Evolutionary conservation across 257 asterid species (phyloP).

Genomic region (Solanum appendiculatum): DNA sequence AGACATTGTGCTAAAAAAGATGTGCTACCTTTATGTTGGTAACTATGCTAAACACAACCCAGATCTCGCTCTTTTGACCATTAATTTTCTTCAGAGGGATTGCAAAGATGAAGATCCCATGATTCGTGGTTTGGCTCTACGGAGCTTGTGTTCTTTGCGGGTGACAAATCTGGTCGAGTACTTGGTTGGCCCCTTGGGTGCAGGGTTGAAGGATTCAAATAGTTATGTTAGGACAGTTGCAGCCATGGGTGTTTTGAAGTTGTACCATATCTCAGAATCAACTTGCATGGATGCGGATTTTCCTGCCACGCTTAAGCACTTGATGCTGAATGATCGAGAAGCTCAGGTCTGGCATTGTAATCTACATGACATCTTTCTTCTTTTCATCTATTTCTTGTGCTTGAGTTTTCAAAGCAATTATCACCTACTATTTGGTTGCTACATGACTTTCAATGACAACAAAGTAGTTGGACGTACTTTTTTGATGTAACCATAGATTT

Average conservation of each 20-base stretch:
- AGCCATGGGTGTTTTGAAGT: constrained; percentile 79
- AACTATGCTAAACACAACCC: constrained; percentile 95
- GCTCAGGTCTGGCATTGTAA: constrained; percentile 52
- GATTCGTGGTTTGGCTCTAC: constrained; percentile 96
- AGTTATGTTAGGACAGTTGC: constrained; percentile 89
- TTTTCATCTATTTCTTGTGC: neutral
- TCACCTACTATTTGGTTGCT: neutral
- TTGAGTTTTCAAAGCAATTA: neutral
- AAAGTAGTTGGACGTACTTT: neutral
- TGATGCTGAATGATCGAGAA: constrained; percentile 91
- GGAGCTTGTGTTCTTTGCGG: constrained; percentile 96
- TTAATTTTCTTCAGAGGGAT: constrained; percentile 93
- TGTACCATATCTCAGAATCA: constrained; percentile 73
- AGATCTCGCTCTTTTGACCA: constrained; percentile 89
- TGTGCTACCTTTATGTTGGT: constrained; percentile 95
- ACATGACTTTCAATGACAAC: neutral
- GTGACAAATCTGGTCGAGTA: constrained; percentile 95
- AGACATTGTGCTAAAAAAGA: constrained; percentile 91
- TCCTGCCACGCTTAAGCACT: constrained; percentile 70
- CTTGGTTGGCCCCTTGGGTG: constrained; percentile 86
- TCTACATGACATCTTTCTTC: neutral
- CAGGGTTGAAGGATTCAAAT: constrained; percentile 86
- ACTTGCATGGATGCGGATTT: constrained; percentile 97
- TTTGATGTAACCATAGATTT: neutral
- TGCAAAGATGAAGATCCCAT: constrained; percentile 99